A percentile compares a stretch with the other conserved stretches of the same genome.
Evolutionary conservation across 345 rosid genomes (phyloP).

Genomic region (Kandelia obovata): DNA sequence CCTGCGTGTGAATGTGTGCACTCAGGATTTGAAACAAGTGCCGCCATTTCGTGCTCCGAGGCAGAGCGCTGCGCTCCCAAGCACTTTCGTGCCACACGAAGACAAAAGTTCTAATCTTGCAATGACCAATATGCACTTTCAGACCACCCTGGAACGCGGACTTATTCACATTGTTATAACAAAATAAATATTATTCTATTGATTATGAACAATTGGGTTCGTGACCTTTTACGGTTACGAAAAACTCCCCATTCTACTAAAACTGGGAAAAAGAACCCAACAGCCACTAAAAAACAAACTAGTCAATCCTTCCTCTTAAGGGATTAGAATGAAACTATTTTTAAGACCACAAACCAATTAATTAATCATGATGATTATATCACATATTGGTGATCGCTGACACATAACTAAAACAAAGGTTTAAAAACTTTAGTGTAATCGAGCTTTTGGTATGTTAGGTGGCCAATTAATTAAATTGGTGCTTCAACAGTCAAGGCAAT

Average conservation of each 20-base stretch:
- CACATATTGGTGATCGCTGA: neutral
- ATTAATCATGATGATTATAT: neutral
- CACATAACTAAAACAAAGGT: neutral
- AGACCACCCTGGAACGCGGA: neutral
- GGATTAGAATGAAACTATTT: neutral
- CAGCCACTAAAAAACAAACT: too few species aligned
- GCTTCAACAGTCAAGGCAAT: neutral
- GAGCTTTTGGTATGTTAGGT: neutral
- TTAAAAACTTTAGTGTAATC: constrained; percentile 5
- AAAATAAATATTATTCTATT: too few species aligned
- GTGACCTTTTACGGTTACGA: too few species aligned
- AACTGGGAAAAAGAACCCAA: too few species aligned
- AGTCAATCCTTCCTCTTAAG: neutral
- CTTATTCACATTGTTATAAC: too few species aligned
- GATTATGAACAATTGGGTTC: too few species aligned
- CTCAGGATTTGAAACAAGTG: neutral
- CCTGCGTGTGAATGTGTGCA: neutral
- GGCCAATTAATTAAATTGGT: neutral
- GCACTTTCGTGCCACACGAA: neutral
- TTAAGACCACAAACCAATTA: constrained; percentile 6
- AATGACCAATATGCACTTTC: constrained; percentile 9
- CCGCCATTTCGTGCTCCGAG: too few species aligned
- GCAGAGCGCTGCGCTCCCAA: neutral
- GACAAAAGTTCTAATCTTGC: neutral
- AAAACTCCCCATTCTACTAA: neutral